phyloP scores from a whole-genome alignment of 2,329 filamentous ascomycete species.

The Karstenula rhodostoma region DNA sequence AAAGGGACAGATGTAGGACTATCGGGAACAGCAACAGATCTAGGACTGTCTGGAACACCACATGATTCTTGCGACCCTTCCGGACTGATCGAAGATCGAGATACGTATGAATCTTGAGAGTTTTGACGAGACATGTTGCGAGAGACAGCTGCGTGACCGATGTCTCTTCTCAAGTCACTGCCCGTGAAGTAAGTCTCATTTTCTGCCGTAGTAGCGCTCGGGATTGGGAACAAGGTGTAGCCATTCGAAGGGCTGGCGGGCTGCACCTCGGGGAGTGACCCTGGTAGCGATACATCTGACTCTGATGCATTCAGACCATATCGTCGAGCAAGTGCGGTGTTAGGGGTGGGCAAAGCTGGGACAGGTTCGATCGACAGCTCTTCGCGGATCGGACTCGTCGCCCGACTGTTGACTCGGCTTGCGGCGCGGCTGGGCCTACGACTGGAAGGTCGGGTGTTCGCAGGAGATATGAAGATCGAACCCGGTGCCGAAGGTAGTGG shows the following conservation, averaged over 20 bases:
- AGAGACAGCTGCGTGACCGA: conserved; percentile 14
- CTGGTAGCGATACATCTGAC: conserved; percentile 9
- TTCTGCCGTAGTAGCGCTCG: conserved; percentile 14
- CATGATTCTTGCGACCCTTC: background rate
- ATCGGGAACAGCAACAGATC: background rate
- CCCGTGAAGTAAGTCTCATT: conserved; percentile 11
- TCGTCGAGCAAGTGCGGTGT: conserved; percentile 3
- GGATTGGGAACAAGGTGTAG: conserved; percentile 21
- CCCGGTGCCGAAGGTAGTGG: conserved; percentile 28
- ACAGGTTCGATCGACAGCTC: background rate
- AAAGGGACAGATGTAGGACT: background rate
- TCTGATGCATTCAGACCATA: conserved; percentile 1
- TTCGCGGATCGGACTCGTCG: conserved; percentile 25
- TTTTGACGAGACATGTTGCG: conserved; percentile 20
- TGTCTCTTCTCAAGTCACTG: conserved; percentile 14
- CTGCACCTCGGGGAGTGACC: conserved; percentile 12
- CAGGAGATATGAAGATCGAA: conserved; percentile 22
- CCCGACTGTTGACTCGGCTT: conserved; percentile 23
- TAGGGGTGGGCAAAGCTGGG: conserved; percentile 10
- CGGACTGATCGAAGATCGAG: conserved; percentile 12
- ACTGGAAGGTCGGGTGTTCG: conserved; percentile 25
- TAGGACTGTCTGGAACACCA: background rate
- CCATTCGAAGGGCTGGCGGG: conserved; percentile 15
- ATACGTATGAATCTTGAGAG: conserved; percentile 22
- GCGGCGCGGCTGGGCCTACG: conserved; percentile 20